phyloP scores from a whole-genome alignment of 345 rosid genomes.

The Physaria fendleri region DNA sequence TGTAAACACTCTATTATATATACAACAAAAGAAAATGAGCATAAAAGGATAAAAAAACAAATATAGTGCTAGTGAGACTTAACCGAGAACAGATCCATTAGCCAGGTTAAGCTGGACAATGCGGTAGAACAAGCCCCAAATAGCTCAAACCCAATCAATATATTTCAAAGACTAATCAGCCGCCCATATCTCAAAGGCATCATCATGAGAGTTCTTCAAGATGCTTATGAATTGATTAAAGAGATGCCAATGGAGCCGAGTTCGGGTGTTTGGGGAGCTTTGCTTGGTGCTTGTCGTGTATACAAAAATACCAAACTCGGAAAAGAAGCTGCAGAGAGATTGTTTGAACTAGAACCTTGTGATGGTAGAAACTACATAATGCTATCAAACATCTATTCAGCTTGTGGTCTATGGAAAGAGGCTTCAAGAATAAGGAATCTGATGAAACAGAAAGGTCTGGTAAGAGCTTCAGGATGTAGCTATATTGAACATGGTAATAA shows the following conservation, averaged over 20 bases:
- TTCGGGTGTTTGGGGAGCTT: constrained; percentile 75
- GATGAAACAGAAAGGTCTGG: constrained; percentile 50
- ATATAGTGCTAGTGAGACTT: too few species aligned
- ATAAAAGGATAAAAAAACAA: too few species aligned
- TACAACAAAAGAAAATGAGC: too few species aligned
- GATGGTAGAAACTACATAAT: constrained; percentile 62
- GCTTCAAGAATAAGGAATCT: constrained; percentile 45
- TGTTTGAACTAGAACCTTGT: constrained; percentile 49
- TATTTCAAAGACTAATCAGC: too few species aligned
- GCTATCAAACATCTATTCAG: constrained; percentile 62
- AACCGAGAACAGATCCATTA: too few species aligned
- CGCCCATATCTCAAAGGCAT: too few species aligned
- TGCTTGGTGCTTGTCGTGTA: constrained; percentile 67
- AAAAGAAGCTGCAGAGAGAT: constrained; percentile 44
- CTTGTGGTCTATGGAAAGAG: constrained; percentile 55
- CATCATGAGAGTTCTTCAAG: constrained; percentile 47
- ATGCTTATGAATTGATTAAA: constrained; percentile 47
- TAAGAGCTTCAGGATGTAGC: constrained; percentile 55
- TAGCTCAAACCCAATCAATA: constrained; percentile 72
- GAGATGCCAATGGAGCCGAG: constrained; percentile 64
- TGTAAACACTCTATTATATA: too few species aligned
- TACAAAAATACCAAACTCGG: constrained; percentile 42
- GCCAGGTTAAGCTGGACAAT: too few species aligned
- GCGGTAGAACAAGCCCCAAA: too few species aligned
- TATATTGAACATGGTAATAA: constrained; percentile 50